These are phyloP conservation scores for Xylariaceae sp. DNA, from an alignment of 2,329 filamentous ascomycete species.

Conservation along the genomic window DNA sequence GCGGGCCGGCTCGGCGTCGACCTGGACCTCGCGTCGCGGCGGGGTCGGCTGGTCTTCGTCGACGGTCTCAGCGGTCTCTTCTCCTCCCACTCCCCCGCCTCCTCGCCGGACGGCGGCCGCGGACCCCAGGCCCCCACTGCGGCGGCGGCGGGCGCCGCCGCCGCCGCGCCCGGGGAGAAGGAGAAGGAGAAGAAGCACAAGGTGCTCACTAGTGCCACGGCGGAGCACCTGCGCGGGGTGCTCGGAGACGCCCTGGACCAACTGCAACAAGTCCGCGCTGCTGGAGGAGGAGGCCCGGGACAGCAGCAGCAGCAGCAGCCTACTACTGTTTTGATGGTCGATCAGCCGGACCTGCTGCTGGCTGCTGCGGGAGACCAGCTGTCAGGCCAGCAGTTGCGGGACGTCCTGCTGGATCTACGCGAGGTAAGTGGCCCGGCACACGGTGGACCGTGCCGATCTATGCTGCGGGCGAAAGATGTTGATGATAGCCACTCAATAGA, in stretches of 20 bases:
- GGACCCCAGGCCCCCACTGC: too few relatives aligned
- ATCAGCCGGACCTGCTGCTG: constrained; percentile 58
- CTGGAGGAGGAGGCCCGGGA: too few relatives aligned
- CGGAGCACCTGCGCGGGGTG: constrained; percentile 30
- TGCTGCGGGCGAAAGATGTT: constrained; percentile 8
- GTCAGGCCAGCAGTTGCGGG: constrained; percentile 39
- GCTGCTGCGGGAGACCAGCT: constrained; percentile 45
- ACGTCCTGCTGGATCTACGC: constrained; percentile 51
- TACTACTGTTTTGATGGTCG: constrained; percentile 54
- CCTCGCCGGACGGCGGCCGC: not conserved
- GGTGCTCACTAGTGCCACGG: constrained; percentile 23
- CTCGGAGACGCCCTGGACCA: constrained; percentile 35
- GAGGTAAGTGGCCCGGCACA: constrained; percentile 42
- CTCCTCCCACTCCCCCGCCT: constrained; percentile 2
- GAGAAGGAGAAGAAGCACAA: too few relatives aligned
- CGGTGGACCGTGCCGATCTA: constrained; percentile 2
- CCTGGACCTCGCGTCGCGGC: constrained; percentile 49
- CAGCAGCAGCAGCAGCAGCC: too few relatives aligned
- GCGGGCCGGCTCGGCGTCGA: constrained; percentile 65
- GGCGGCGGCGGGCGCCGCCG: too few relatives aligned
- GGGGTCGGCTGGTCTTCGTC: constrained; percentile 61
- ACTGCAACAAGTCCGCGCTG: not conserved
- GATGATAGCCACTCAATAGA: constrained; percentile 30
- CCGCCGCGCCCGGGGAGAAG: too few relatives aligned
- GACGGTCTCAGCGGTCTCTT: constrained; percentile 64